phyloP scores from a whole-genome alignment of 2,329 filamentous ascomycete genomes.

The Reticulascus tulasneorum region DNA sequence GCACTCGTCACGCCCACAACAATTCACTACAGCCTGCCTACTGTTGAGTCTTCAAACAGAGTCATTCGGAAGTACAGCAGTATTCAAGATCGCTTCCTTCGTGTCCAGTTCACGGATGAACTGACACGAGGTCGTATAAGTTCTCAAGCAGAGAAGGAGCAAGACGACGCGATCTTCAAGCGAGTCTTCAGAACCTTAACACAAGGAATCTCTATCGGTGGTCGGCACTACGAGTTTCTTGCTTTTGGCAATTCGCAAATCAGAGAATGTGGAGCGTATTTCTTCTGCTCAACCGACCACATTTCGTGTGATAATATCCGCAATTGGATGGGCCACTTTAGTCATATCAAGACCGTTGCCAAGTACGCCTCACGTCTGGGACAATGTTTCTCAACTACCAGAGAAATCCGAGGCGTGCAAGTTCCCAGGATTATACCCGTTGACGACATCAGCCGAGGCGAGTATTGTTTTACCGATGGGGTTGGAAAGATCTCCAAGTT shows the following conservation, averaged over 20 bases:
- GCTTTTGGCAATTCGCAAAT: constrained; percentile 96
- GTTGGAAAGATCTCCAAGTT: constrained; percentile 87
- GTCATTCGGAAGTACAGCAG: constrained; percentile 71
- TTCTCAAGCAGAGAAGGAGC: constrained; percentile 45
- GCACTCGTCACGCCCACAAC: constrained; percentile 80
- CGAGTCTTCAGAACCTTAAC: constrained; percentile 67
- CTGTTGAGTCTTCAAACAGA: constrained; percentile 82
- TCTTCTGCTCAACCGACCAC: constrained; percentile 71
- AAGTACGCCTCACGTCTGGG: constrained; percentile 87
- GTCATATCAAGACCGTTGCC: constrained; percentile 75
- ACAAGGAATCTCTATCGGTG: constrained; percentile 79
- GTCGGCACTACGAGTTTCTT: constrained; percentile 80
- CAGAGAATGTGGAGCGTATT: constrained; percentile 85
- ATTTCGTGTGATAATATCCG: constrained; percentile 74
- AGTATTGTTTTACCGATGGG: constrained; percentile 80
- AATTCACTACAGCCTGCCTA: constrained; percentile 72
- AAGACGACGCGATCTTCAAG: constrained; percentile 68
- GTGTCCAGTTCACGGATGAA: constrained; percentile 89
- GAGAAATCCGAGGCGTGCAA: constrained; percentile 62
- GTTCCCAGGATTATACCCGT: constrained; percentile 59
- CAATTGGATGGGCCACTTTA: constrained; percentile 81
- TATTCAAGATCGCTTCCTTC: constrained; percentile 73
- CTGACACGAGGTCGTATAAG: constrained; percentile 57
- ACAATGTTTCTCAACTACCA: constrained; percentile 93
- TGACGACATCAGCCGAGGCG: constrained; percentile 65